Base-by-base conservation (phyloP, 2,329 filamentous ascomycete species). In the Cladosporium phlei region DNA sequence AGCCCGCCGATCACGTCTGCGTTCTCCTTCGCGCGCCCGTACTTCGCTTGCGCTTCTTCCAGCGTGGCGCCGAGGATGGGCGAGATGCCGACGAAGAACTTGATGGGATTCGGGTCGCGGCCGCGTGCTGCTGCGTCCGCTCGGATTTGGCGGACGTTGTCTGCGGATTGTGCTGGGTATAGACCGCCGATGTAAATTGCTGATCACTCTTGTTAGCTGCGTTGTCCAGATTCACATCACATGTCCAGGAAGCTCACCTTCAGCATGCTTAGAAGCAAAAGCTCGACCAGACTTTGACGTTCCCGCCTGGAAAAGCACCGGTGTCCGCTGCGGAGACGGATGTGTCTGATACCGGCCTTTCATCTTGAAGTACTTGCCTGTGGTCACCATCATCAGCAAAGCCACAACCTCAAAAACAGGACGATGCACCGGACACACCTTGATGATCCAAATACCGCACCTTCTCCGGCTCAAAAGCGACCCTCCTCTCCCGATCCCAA, bases 221-320 rank as follows among this genome's bases (percentile, higher is more conserved):
- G n/a, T 4, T 32, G n/a, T 32, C n/a, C n/a, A n/a, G n/a, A n/a
- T n/a, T n/a, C n/a, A n/a, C n/a, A n/a, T n/a, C n/a, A 3, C 29
- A 32, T 14, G 76, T 76, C 59, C 86, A 82, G 0, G 79, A 80
- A 32, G 3, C 29, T 32, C 12, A 32, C 29, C 29, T 33, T 33
- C 83, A 1, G 83, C 83, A 57, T 86, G 80, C 53, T 83, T 77
- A 0, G 81, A 80, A 0, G 80, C 81, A 54, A 86, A 86, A 0
- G 66, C 63, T 60, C 82, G 83, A 2, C 82, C 82, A 0, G 80
- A 73, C 39, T 74, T 76, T 0, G 79, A 83, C 0, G 82, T 82
- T 0, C 83, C 83, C 0, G 83, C 83, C 60, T 86, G 83, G 2
- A 86, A 70, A 4, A 86, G 70, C 2, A 86, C 68, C 0, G 83